Evolutionary conservation across 164 flowering plant species (phyloP).

Genomic region (Platanus orientalis): DNA sequence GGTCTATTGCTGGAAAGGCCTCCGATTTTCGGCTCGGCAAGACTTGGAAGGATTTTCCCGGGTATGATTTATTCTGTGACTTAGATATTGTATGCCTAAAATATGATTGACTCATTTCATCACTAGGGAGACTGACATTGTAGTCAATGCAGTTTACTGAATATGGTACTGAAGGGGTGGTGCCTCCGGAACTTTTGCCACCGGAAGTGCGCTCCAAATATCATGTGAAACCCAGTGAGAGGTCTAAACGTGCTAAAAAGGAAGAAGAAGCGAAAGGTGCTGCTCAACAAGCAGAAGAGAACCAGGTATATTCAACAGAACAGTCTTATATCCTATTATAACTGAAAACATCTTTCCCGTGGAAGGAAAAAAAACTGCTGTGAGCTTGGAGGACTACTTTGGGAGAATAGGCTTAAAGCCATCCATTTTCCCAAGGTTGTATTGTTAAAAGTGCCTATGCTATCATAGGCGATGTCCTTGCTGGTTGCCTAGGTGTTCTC

Average conservation of each 20-base stretch:
- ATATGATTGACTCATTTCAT: constrained; percentile 1
- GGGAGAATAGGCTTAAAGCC: too few species aligned
- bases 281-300: constrained; percentile 54
- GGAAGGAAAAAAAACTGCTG: too few species aligned
- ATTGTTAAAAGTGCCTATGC: too few species aligned
- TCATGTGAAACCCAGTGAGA: constrained; percentile 71
- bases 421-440: too few species aligned
- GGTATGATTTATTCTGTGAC: constrained; percentile 35
- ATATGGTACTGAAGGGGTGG: constrained; percentile 89
- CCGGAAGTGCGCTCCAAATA: constrained; percentile 70
- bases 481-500: too few species aligned
- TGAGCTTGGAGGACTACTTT: too few species aligned
- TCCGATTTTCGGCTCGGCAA: constrained; percentile 89
- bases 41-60: constrained; percentile 98
- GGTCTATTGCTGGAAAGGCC: constrained; percentile 99
- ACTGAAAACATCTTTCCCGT: background rate
- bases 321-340: background rate
- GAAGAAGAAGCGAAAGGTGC: constrained; percentile 67
- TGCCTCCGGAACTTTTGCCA: constrained; percentile 86
- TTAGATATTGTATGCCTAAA: background rate
- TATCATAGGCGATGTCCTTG: too few species aligned
- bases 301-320: constrained; percentile 45
- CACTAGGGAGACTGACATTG: background rate
- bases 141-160: constrained; percentile 75
- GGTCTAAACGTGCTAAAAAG: constrained; percentile 82